Percentiles rank a stretch among this genome's conserved stretches.
These are phyloP conservation scores for Thermothelomyces thermophilus DNA, from an alignment of 2,329 filamentous ascomycete genomes.

Conservation along the genomic window DNA sequence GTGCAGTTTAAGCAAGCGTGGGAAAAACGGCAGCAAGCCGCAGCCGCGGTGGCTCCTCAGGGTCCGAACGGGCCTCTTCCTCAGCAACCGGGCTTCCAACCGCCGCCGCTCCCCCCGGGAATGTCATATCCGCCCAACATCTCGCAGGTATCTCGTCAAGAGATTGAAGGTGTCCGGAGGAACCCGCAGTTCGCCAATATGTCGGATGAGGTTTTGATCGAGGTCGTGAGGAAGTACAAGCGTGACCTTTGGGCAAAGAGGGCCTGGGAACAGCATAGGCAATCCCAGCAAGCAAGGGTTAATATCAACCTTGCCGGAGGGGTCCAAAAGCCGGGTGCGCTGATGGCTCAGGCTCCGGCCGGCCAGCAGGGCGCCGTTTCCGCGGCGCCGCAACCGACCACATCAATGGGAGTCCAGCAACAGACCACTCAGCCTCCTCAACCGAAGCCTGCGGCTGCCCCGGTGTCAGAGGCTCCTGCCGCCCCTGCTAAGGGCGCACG, in stretches of 20 bases:
- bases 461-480: slow-evolving; percentile 7
- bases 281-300: slow-evolving; percentile 7
- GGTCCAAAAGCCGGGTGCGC: slow-evolving; percentile 4
- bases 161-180: slow-evolving; percentile 26
- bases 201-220: slow-evolving; percentile 5
- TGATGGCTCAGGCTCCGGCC: not conserved
- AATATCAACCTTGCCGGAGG: slow-evolving; percentile 5
- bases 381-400: slow-evolving; percentile 18
- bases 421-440: slow-evolving; percentile 19
- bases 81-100: slow-evolving; percentile 12
- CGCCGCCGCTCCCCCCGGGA: slow-evolving; percentile 20
- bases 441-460: slow-evolving; percentile 16
- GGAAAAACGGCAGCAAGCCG: slow-evolving; percentile 1
- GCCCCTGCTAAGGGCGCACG: slow-evolving; percentile 22
- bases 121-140: slow-evolving; percentile 20
- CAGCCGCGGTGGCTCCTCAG: not conserved
- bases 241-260: slow-evolving; percentile 4
- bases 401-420: slow-evolving; percentile 12
- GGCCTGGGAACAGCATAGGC: slow-evolving; percentile 11
- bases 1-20: slow-evolving; percentile 13
- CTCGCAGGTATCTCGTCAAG: slow-evolving; percentile 23
- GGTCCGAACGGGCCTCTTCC: slow-evolving; percentile 4
- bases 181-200: slow-evolving; percentile 17
- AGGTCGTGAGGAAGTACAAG: slow-evolving; percentile 20
- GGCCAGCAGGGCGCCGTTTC: slow-evolving; percentile 2